Conservation (phyloP, 352 stramenopile species). For the Globisporangium splendens region DNA sequence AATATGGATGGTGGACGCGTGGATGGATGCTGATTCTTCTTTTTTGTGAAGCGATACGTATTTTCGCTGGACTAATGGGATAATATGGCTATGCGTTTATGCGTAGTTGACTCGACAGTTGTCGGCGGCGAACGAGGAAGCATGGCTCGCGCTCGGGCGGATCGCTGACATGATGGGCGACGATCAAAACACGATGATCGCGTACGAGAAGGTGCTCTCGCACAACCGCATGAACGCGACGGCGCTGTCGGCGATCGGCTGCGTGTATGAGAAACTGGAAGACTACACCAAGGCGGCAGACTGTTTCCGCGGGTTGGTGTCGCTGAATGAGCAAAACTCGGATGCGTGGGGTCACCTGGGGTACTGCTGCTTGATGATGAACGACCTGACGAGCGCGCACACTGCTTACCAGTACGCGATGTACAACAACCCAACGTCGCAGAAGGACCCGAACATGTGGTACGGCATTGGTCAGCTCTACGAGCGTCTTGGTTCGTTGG, state of each 20-base stretch:
- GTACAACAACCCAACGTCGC: slow-evolving; percentile 88
- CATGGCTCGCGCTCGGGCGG: slow-evolving; percentile 75
- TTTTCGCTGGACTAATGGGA: no score
- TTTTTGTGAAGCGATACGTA: no score
- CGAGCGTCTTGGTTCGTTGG: slow-evolving; percentile 75
- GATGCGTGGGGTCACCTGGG: slow-evolving; percentile 81
- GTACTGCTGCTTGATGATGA: slow-evolving; percentile 89
- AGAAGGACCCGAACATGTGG: slow-evolving; percentile 87
- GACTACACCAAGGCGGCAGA: slow-evolving; percentile 87
- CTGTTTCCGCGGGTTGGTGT: slow-evolving; percentile 83
- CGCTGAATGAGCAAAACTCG: slow-evolving; percentile 81
- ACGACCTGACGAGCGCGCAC: slow-evolving; percentile 84
- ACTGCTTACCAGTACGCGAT: slow-evolving; percentile 87
- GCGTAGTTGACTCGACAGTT: slow-evolving; percentile 68
- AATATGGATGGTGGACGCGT: no score
- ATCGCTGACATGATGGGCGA: slow-evolving; percentile 89
- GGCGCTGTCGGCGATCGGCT: slow-evolving; percentile 80
- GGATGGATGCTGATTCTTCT: no score
- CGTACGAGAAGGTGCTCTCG: slow-evolving; percentile 85
- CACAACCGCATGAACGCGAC: slow-evolving; percentile 85
- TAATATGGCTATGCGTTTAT: no score
- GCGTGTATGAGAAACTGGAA: slow-evolving; percentile 85
- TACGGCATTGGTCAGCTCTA: slow-evolving; percentile 87
- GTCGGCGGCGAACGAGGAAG: slow-evolving; percentile 77
- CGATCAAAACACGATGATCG: slow-evolving; percentile 86